Evolutionary conservation across 139 green algal species (phyloP), one percentile per base, ranked within the genome.

Genomic region (Ettlia oleoabundans): DNA sequence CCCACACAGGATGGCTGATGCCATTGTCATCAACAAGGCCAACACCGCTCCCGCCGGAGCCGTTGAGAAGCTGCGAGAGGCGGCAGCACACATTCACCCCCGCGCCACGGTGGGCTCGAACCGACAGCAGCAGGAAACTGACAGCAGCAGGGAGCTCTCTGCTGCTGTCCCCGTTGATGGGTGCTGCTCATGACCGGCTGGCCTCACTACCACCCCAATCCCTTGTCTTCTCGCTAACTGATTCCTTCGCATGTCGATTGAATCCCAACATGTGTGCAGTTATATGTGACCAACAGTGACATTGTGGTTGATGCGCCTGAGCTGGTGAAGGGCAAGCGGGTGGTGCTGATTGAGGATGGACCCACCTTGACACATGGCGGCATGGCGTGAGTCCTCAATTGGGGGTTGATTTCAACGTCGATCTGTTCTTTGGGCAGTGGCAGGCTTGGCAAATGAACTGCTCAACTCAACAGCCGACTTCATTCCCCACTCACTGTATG

Each of bases 1-100:
- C n/a, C n/a, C n/a, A n/a, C n/a, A n/a, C 69, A 76, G 77, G 47
- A 82, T 84, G 62, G 84, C 84, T 9, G 78, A 85, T 35, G 74
- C 66, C 30, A 74, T 91, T 51, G 66, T 91, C 6, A 79, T 91
- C 52, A 91, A 91, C 81, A 91, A 91, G 78, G 87, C 85, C 43
- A 90, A 91, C 85, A 91, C 85, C 38, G 87, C 87, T n/a, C 81
- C 85, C 13, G n/a, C 41, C 22, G 85, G 68, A n/a, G 53, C 41
- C 1, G 51, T 91, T 22, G 61, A 89, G n/a, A 86, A 89, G 37
- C 42, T 85, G 19, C 30, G 37, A 37, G 75, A 73, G 35, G 72
- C 75, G 6, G 62, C 78, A 35, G 64, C 30, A 18, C 9, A 28
- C 41, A 76, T 76, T 42, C 58, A 76, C 69, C 69, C 69, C 2